Base-by-base conservation (phyloP, 306 rosid species). In the Inga oerstediana region DNA sequence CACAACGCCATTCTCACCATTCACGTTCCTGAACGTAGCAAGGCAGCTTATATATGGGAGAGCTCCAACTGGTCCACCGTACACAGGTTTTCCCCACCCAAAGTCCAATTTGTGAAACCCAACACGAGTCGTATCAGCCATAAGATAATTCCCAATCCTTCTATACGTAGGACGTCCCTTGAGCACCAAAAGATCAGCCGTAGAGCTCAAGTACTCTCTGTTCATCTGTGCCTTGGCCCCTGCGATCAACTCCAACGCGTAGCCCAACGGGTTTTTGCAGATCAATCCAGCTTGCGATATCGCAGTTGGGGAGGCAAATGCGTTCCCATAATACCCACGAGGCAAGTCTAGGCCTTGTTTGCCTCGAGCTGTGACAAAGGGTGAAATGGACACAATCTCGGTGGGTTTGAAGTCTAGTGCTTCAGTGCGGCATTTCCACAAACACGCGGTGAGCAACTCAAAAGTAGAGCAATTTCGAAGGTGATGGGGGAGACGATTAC, bases 391-490 rank as follows among this genome's bases (percentile, higher is more conserved):
- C 39, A 78, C 86, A 16, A 14, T 59, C 20, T 83, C 82, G 17
- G 30, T 62, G 22, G 86, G 82, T 2, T 78, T 49, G 0, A 72
- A 37, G 43, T 22, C 61, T 49, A 83, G 82, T 17, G 82, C 83
- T 48, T 22, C 39, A 3, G 79, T 83, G 59, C 79, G 82, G 34
- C 83, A 83, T 49, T 78, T 83, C 83, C 86, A 83, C 59, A 83
- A 48, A 15, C 75, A 78, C 7, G 82, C 79, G 2, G 79, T 61
- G 30, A 72, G 79, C 1, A 72, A 16, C 14, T 78, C 82, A 49
- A 83, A 72, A 39, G 82, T 41, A 30, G 83, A 72, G 59, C 76
- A 49, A 1, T 49, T 27, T 3, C n/a, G n/a, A 2, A 62, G 79
- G 75, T 48, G 58, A 0, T 0, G 20, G 0, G 83, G 75, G n/a